phyloP scores from a whole-genome alignment of 306 rosid genomes.

The Hippophae tibetana region DNA sequence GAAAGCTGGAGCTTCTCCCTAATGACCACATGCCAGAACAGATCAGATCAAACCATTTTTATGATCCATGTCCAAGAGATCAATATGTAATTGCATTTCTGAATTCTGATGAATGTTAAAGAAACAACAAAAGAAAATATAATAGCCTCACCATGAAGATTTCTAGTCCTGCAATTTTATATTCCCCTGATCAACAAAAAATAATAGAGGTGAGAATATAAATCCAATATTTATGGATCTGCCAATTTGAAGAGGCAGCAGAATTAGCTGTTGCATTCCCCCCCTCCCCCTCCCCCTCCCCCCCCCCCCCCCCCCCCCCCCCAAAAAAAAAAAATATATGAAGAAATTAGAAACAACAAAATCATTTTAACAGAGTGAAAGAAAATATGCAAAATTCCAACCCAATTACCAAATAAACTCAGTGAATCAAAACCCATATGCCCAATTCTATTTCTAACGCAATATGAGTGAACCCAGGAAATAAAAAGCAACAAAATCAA shows the following conservation, averaged over 20 bases:
- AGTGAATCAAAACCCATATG: constrained; percentile 22
- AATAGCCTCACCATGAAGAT: constrained; percentile 60
- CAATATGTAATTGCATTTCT: constrained; percentile 20
- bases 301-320: too few relatives aligned
- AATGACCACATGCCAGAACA: constrained; percentile 25
- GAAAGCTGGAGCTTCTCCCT: constrained; percentile 94
- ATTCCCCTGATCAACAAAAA: constrained; percentile 48
- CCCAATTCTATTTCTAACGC: constrained; percentile 7
- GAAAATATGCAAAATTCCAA: constrained; percentile 16
- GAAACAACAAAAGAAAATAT: neutral
- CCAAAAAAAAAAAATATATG: too few relatives aligned
- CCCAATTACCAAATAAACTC: constrained; percentile 6
- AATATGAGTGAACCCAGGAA: neutral
- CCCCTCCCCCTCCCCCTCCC: too few relatives aligned
- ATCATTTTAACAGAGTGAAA: constrained; percentile 1
- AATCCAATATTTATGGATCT: constrained; percentile 33
- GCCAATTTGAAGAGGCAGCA: constrained; percentile 16
- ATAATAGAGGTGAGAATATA: constrained; percentile 25
- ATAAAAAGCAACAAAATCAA: constrained; percentile 2
- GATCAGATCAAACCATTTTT: constrained; percentile 23
- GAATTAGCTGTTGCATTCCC: constrained; percentile 4
- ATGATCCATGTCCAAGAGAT: constrained; percentile 21
- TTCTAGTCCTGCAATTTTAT: constrained; percentile 30
- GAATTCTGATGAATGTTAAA: neutral
- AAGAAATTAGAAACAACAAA: neutral